Conservation (phyloP, 2,329 filamentous ascomycete genomes). For the Arthrobotrys sphaeroides region DNA sequence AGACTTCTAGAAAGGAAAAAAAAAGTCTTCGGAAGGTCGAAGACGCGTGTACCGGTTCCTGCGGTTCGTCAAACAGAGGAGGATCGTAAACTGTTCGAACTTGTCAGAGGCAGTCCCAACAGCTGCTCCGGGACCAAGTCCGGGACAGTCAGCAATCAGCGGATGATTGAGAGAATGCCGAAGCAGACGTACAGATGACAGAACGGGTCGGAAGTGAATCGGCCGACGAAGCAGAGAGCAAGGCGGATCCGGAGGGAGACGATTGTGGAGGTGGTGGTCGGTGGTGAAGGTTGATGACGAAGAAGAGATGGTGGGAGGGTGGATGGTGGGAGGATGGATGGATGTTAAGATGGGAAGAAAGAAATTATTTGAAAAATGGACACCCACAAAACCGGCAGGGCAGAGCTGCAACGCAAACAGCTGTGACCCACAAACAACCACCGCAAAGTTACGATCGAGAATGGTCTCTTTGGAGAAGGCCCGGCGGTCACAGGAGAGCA, state of each 20-base stretch:
- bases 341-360: conserved; percentile 25
- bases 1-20: conserved; percentile 29
- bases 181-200: conserved; percentile 33
- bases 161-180: conserved; percentile 24
- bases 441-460: conserved; percentile 18
- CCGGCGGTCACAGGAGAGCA: not conserved
- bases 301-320: conserved; percentile 14
- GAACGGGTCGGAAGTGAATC: conserved; percentile 32
- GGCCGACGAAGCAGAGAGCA: conserved; percentile 34
- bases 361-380: conserved; percentile 48
- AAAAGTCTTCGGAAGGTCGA: conserved; percentile 21
- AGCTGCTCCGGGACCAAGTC: conserved; percentile 15
- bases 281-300: conserved; percentile 31
- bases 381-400: conserved; percentile 50
- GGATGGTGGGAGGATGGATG: conserved; percentile 14
- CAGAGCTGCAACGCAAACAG: conserved; percentile 39
- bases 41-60: conserved; percentile 53
- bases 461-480: not conserved
- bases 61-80: conserved; percentile 51
- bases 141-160: conserved; percentile 13
- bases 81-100: conserved; percentile 36
- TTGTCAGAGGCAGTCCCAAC: conserved; percentile 27
- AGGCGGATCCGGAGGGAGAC: conserved; percentile 21
- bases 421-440: conserved; percentile 29
- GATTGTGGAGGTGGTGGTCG: conserved; percentile 33